Conservation (phyloP, 208 protist species). For the Tritrichomonas foetus region DNA sequence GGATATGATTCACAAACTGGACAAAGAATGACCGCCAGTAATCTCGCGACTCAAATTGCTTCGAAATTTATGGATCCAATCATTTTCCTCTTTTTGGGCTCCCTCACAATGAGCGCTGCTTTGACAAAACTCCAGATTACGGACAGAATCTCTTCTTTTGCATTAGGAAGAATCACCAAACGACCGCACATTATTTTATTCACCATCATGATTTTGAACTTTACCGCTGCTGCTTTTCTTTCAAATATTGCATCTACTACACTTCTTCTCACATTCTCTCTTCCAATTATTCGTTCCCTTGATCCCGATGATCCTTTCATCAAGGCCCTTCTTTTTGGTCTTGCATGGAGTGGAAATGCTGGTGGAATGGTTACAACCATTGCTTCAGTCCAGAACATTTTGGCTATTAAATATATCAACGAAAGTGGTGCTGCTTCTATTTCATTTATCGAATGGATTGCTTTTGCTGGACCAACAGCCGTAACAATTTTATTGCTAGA, state of each 20-base stretch:
- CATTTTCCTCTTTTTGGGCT: slow-evolving; percentile 15
- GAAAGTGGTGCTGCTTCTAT: not conserved
- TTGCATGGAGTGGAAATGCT: not conserved
- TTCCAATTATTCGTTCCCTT: slow-evolving; percentile 9
- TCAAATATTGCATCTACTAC: slow-evolving; percentile 23
- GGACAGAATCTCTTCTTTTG: not conserved
- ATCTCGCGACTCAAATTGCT: not conserved
- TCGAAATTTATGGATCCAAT: slow-evolving; percentile 33
- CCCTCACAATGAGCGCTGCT: not conserved
- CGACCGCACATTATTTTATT: not conserved
- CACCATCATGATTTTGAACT: not conserved
- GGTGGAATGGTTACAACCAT: not conserved
- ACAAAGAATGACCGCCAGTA: not conserved
- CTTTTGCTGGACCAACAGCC: not conserved
- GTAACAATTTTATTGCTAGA: not conserved
- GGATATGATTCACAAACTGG: not conserved
- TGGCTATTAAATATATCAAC: slow-evolving; percentile 32
- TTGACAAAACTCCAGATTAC: slow-evolving; percentile 19
- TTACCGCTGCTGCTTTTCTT: not conserved
- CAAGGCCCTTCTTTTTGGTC: not conserved
- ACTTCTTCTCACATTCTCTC: not conserved
- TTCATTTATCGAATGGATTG: not conserved
- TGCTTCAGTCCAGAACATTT: slow-evolving; percentile 18
- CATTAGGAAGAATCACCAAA: not conserved
- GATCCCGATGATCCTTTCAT: slow-evolving; percentile 15